These are phyloP conservation scores for Pancytospora philotis DNA, from an alignment of 371 early-diverging fungal species.

Conservation along the genomic window DNA sequence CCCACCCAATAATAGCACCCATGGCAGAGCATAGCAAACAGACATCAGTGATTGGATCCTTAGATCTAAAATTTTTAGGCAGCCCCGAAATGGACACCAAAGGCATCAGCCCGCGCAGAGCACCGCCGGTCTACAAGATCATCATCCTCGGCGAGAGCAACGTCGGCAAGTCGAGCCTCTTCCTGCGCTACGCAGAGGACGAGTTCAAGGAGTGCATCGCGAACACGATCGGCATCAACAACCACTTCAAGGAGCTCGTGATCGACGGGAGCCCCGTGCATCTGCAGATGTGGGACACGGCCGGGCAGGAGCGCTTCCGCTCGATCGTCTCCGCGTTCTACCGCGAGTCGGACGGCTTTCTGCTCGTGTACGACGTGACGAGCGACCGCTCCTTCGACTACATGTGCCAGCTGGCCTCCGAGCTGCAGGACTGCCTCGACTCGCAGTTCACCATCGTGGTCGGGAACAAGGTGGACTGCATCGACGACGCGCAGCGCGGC, in stretches of 20 bases:
- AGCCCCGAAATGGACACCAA: neutral
- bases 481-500: conserved; percentile 68
- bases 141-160: conserved; percentile 63
- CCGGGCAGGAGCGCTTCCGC: conserved; percentile 80
- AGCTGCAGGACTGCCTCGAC: conserved; percentile 75
- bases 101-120: conserved; percentile 6
- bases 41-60: too few relatives aligned
- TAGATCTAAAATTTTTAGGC: too few relatives aligned
- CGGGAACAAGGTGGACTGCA: conserved; percentile 91
- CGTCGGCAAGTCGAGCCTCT: conserved; percentile 63
- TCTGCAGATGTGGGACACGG: conserved; percentile 71
- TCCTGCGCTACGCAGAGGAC: conserved; percentile 54
- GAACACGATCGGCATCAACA: conserved; percentile 57
- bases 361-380: conserved; percentile 86
- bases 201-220: conserved; percentile 44
- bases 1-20: too few relatives aligned
- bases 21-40: too few relatives aligned
- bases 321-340: conserved; percentile 93
- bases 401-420: conserved; percentile 74
- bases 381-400: conserved; percentile 81
- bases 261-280: conserved; percentile 64
- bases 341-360: conserved; percentile 96
- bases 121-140: conserved; percentile 54
- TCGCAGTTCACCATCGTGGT: conserved; percentile 76
- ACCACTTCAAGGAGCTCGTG: conserved; percentile 60